These are phyloP conservation scores for Ceratocystis papillata DNA, from an alignment of 2,329 filamentous ascomycete genomes.

Conservation along the genomic window DNA sequence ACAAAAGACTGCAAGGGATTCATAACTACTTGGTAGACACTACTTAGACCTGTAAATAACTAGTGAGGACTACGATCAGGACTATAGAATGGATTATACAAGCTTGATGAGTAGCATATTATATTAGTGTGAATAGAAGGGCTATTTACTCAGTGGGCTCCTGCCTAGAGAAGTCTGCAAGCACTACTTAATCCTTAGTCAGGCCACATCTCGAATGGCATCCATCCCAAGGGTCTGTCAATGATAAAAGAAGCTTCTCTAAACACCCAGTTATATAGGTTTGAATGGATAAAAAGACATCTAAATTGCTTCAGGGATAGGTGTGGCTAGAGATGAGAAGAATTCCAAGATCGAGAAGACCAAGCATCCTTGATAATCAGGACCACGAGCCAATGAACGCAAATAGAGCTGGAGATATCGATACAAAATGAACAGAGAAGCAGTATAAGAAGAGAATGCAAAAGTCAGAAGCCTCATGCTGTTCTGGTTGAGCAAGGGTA, in stretches of 20 bases:
- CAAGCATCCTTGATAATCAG: neutral
- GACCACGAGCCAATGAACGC: neutral
- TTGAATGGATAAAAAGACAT: neutral
- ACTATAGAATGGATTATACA: neutral
- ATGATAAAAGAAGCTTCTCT: neutral
- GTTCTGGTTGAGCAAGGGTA: neutral
- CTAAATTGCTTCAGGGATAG: neutral
- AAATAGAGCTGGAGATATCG: neutral
- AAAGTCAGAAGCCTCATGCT: neutral
- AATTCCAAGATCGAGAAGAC: neutral
- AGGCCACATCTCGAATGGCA: neutral
- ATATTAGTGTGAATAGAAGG: neutral
- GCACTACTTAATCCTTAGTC: neutral
- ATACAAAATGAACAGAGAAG: neutral
- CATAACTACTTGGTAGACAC: no score
- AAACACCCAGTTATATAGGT: neutral
- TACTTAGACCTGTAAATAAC: no score
- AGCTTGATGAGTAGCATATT: neutral
- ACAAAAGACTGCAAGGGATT: no score
- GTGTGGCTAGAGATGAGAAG: neutral
- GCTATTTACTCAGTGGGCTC: no score
- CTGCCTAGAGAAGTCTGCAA: neutral
- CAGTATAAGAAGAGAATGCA: constrained; percentile 2
- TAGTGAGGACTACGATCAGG: no score
- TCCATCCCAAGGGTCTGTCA: no score